Evolutionary conservation across 1,139 yeast species (phyloP), one percentile per base, ranked within the genome.

Genomic region (Scheffersomyces parashehatae): DNA sequence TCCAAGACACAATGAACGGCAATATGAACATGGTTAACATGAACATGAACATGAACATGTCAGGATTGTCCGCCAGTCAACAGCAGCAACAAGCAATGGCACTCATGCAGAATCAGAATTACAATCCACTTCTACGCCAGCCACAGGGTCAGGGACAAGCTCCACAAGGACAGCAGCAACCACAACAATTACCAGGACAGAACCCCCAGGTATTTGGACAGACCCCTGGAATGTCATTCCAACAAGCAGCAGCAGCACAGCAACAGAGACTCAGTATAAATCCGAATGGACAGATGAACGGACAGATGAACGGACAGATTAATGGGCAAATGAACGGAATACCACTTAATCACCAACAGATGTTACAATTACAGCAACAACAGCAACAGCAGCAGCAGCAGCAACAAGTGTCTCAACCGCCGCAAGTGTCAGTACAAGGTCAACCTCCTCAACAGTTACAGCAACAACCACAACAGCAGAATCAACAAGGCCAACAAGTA

Each of bases 11-110:
- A 30, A 51, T 51, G 54, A 51, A 51, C 37, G 50, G 53, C 35
- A 51, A 51, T 42, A 40, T 49, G 37, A 51, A 51, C 38, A 46
- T 50, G 49, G 47, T 50, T 46, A 51, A 49, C 36, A 44, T 51
- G 50, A 43, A 43, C 28, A 42, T 48, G 48, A 46, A 43, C 40
- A 52, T 53, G 52, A 50, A 50, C 41, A 47, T 47, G 49, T 40
- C 35, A 8, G 48, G 50, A 30, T 31, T 46, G 30, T 40, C 26
- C 7, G 26, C 40, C 24, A 47, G 38, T 41, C 49, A 44, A 32
- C 50, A 20, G 11, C 35, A 46, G 42, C 40, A 47, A 13, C 35
- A 42, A 26, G 40, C 43, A 12, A 41, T 46, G 12, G 48, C 43
- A 7, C 32, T 49, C 8, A 46, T 47, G 43, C 52, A 45, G 32